Evolutionary conservation across 768 basidiomycete species (phyloP).

Genomic region (Gloeopeniophorella convolvens): DNA sequence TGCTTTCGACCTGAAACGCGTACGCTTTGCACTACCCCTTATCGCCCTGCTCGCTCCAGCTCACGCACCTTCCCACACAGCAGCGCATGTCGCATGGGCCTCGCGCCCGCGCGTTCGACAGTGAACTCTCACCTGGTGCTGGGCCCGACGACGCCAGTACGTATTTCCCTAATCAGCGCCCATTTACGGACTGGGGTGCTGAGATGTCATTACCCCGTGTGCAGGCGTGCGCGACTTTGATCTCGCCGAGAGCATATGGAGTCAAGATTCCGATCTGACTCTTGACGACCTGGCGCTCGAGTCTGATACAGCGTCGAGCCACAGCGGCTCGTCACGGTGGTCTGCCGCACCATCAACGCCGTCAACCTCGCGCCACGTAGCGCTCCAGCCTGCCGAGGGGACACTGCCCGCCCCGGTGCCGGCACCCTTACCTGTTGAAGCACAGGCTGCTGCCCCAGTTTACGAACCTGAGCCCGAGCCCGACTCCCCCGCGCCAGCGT

Average conservation of each 20-base stretch:
- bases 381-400: not conserved
- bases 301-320: constrained; percentile 8
- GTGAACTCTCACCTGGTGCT: not conserved
- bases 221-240: constrained; percentile 14
- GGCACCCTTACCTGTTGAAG: not conserved
- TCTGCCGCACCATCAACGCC: constrained; percentile 6
- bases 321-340: constrained; percentile 8
- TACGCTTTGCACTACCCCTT: not conserved
- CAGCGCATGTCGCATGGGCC: not conserved
- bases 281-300: constrained; percentile 17
- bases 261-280: constrained; percentile 14
- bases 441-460: not conserved
- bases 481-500: constrained; percentile 10
- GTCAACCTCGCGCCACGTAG: not conserved
- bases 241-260: constrained; percentile 20
- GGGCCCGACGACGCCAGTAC: constrained; percentile 4
- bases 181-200: not conserved
- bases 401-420: not conserved
- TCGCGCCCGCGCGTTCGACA: not conserved
- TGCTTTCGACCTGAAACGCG: not conserved
- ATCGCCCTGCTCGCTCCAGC: not conserved
- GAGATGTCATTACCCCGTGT: not conserved
- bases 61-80: not conserved
- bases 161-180: constrained; percentile 2
- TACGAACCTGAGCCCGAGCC: not conserved